phyloP scores from a whole-genome alignment of 176 grass and related monocot species.

The Phyllostachys edulis region DNA sequence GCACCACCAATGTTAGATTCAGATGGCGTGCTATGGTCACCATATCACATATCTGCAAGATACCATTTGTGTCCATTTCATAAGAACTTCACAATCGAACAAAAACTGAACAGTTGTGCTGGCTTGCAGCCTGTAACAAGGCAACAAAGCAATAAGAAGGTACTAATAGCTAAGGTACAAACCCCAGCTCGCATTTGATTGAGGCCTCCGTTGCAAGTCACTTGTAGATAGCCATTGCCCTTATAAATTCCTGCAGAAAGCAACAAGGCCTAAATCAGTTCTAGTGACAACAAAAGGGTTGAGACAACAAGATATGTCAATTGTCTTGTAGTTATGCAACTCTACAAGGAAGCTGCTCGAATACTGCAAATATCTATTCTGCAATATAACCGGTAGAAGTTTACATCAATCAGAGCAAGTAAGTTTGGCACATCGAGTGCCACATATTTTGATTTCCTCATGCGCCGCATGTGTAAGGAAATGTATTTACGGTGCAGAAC shows the following conservation, averaged over 20 bases:
- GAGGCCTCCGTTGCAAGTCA: conserved; percentile 89
- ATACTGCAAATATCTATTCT: conserved; percentile 1
- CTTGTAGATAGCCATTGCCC: conserved; percentile 80
- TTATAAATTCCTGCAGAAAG: conserved; percentile 70
- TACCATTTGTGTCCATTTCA: background rate
- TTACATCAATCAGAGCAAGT: background rate
- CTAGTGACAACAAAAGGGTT: background rate
- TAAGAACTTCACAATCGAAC: background rate
- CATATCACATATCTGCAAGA: conserved; percentile 95
- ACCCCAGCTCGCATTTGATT: conserved; percentile 99
- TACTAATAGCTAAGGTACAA: conserved; percentile 30
- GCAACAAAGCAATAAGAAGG: background rate
- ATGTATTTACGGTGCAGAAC: background rate
- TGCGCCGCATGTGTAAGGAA: background rate
- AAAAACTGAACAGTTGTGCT: background rate
- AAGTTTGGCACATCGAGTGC: background rate
- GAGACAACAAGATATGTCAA: conserved; percentile 3
- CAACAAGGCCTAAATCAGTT: conserved; percentile 9
- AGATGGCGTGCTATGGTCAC: conserved; percentile 84
- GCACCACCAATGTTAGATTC: conserved; percentile 83
- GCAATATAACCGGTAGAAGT: background rate
- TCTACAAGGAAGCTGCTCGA: background rate
- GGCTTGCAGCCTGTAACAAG: background rate
- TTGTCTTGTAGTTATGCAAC: background rate
- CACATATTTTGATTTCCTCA: background rate